Conservation (phyloP, 129 eudicot species). For the Helianthus annuus region HanXRQr2.0-SUNRISE NC_035446.2:164222051-164222550, state of each 20-base stretch:
- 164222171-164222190: not conserved
- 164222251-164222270: not conserved
- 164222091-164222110: slow-evolving; percentile 4
- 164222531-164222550: not conserved
- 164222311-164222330: not conserved
- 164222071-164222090: slow-evolving; percentile 3
- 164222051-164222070: too few relatives aligned
- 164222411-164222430: not conserved
- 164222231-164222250: not conserved
- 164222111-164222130: slow-evolving; percentile 6
- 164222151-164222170: slow-evolving; percentile 2
- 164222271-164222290: not conserved
- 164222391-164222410: not conserved
- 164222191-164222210: not conserved
- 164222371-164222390: not conserved
- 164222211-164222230: not conserved
- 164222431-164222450: not conserved
- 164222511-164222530: not conserved
- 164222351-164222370: not conserved
- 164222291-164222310: not conserved
- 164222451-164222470: not conserved
- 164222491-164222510: not conserved
- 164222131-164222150: not conserved
- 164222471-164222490: not conserved
- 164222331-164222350: not conserved